Evolutionary conservation across 768 basidiomycete species (phyloP).

Genomic region (Podaxis mareebaensis): DNA sequence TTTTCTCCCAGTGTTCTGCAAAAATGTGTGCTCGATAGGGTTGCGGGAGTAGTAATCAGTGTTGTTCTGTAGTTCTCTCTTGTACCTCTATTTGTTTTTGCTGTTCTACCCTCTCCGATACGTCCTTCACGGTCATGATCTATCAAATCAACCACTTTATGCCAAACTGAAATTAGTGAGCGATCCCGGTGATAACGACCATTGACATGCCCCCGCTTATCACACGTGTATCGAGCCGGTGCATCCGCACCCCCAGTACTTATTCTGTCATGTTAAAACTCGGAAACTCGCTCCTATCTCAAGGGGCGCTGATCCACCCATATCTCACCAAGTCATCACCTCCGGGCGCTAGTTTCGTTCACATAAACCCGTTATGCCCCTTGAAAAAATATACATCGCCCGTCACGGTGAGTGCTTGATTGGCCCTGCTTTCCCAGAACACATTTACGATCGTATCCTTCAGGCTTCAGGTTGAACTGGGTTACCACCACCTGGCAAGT

Average conservation of each 20-base stretch:
- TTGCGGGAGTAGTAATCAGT: constrained; percentile 6
- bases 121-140: constrained; percentile 20
- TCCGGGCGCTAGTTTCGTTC: not conserved
- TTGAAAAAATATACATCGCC: constrained; percentile 68
- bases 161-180: not conserved
- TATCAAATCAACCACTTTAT: constrained; percentile 7
- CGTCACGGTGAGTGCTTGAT: constrained; percentile 52
- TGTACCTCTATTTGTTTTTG: constrained; percentile 2
- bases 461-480: constrained; percentile 81
- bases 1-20: not conserved
- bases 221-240: constrained; percentile 4
- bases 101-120: constrained; percentile 16
- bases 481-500: constrained; percentile 62
- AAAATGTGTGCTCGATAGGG: constrained; percentile 11
- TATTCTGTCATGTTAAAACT: not conserved
- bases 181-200: not conserved
- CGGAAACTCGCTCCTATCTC: not conserved
- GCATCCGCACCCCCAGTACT: not conserved
- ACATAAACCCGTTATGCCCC: constrained; percentile 30
- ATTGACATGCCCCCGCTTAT: not conserved
- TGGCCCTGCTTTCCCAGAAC: not conserved
- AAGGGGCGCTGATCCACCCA: constrained; percentile 7
- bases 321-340: not conserved
- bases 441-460: not conserved
- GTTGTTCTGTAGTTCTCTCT: constrained; percentile 3